A percentile compares a stretch with the other conserved stretches of the same genome.
Conservation (phyloP, 805 yeast genomes). For the Candida awuae region DNA sequence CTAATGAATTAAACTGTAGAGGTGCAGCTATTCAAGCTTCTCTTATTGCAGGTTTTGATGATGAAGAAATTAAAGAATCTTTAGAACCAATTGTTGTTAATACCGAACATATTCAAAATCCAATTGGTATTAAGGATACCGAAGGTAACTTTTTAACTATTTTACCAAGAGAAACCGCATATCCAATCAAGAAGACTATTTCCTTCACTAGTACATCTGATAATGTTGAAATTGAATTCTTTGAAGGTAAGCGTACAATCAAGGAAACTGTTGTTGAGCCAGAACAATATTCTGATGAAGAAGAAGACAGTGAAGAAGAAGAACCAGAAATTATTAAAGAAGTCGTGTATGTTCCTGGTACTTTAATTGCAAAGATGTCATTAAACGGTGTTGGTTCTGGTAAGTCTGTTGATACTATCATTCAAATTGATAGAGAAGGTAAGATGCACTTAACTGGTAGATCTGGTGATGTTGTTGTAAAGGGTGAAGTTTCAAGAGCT, state of each 20-base stretch:
- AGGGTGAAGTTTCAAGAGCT: conserved; percentile 36
- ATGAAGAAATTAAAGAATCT: conserved; percentile 73
- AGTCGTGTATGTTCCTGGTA: conserved; percentile 65
- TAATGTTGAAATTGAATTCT: conserved; percentile 60
- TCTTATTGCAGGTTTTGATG: conserved; percentile 71
- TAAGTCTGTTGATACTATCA: conserved; percentile 57
- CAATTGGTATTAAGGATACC: conserved; percentile 76
- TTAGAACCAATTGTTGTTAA: conserved; percentile 75
- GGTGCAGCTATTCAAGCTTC: conserved; percentile 98
- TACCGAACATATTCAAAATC: conserved; percentile 77
- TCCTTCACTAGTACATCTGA: conserved; percentile 55
- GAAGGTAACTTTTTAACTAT: conserved; percentile 65
- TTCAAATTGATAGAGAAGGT: conserved; percentile 60
- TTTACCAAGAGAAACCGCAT: conserved; percentile 75
- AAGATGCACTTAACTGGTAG: conserved; percentile 56
- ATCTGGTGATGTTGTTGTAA: conserved; percentile 43
- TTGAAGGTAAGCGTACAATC: conserved; percentile 79
- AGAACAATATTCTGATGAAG: conserved; percentile 45
- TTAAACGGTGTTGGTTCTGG: conserved; percentile 61
- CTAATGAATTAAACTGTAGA: conserved; percentile 82
- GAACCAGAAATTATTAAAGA: conserved; percentile 84
- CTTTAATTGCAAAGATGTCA: conserved; percentile 69
- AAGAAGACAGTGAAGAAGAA: conserved; percentile 54
- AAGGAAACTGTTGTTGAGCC: conserved; percentile 77
- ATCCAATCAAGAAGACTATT: conserved; percentile 77